Conservation (phyloP, 2,329 filamentous ascomycete genomes). For the Alternaria hordeiaustralica region DNA sequence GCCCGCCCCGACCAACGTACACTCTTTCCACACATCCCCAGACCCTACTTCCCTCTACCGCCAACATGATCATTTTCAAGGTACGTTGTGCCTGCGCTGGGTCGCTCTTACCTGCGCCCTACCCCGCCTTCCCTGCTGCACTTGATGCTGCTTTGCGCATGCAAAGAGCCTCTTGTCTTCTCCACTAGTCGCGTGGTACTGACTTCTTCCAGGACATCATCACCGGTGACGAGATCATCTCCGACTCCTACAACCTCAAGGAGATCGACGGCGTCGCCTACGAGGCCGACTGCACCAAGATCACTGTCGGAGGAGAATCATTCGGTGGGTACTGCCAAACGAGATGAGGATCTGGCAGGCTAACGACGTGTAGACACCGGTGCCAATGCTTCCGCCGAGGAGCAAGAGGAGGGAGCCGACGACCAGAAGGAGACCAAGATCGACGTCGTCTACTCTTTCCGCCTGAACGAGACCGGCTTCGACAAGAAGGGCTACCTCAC, state of each 20-base stretch:
- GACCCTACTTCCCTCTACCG: constrained; percentile 11
- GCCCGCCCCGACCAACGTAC: constrained; percentile 16
- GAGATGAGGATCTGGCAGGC: constrained; percentile 1
- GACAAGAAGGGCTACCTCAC: constrained; percentile 86
- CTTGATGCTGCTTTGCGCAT: constrained; percentile 20
- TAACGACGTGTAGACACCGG: constrained; percentile 70
- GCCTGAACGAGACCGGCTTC: constrained; percentile 76
- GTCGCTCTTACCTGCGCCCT: constrained; percentile 31
- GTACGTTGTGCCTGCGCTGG: constrained; percentile 44
- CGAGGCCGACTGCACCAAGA: constrained; percentile 92
- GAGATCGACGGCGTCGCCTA: constrained; percentile 80
- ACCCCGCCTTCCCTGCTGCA: constrained; percentile 31
- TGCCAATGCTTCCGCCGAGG: constrained; percentile 97
- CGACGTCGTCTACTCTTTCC: constrained; percentile 93
- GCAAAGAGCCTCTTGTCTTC: constrained; percentile 3
- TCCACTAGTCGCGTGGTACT: constrained; percentile 11
- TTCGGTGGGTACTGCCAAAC: constrained; percentile 64
- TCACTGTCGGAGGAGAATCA: constrained; percentile 75
- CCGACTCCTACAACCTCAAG: constrained; percentile 88
- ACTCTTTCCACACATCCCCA: constrained; percentile 13
- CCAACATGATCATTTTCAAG: constrained; percentile 64
- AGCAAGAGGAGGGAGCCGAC: constrained; percentile 76
- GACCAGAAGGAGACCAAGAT: constrained; percentile 78
- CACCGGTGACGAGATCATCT: constrained; percentile 93
- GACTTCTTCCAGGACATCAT: constrained; percentile 75